Evolutionary conservation across 2,329 filamentous ascomycete species (phyloP).

Genomic region (Talaromyces sp.): DNA sequence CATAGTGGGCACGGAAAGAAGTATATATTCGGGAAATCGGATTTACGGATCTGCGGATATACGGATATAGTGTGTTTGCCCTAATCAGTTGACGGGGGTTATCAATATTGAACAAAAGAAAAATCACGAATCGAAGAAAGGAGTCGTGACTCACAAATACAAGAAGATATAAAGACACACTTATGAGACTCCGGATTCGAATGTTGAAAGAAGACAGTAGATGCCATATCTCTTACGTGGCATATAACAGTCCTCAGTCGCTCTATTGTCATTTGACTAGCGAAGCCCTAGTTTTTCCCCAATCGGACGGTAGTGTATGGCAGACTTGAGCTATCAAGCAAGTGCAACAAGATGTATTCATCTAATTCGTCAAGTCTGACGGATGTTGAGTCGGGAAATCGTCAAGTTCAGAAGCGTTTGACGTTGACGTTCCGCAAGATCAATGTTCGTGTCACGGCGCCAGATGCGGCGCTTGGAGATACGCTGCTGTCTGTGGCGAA

Average conservation of each 20-base stretch:
- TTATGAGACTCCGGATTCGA: background rate
- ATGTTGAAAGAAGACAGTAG: background rate
- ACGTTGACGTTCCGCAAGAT: constrained; percentile 37
- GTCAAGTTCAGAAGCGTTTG: constrained; percentile 28
- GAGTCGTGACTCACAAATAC: background rate
- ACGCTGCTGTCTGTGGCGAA: too few species aligned
- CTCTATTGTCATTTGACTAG: background rate
- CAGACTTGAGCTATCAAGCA: background rate
- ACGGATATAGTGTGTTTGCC: background rate
- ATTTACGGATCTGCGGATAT: background rate
- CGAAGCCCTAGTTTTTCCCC: background rate
- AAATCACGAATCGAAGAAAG: background rate
- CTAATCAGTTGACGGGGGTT: background rate
- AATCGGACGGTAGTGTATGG: background rate
- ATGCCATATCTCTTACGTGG: background rate
- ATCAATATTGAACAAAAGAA: background rate
- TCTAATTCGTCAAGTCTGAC: background rate
- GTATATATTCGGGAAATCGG: background rate
- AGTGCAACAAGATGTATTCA: background rate
- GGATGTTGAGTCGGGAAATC: background rate
- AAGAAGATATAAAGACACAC: background rate
- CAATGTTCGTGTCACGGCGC: constrained; percentile 34
- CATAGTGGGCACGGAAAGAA: background rate
- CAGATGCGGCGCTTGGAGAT: constrained; percentile 21
- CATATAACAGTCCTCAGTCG: background rate